These are phyloP conservation scores for Clathrus columnatus DNA, from an alignment of 768 basidiomycete species.

Conservation along the genomic window DNA sequence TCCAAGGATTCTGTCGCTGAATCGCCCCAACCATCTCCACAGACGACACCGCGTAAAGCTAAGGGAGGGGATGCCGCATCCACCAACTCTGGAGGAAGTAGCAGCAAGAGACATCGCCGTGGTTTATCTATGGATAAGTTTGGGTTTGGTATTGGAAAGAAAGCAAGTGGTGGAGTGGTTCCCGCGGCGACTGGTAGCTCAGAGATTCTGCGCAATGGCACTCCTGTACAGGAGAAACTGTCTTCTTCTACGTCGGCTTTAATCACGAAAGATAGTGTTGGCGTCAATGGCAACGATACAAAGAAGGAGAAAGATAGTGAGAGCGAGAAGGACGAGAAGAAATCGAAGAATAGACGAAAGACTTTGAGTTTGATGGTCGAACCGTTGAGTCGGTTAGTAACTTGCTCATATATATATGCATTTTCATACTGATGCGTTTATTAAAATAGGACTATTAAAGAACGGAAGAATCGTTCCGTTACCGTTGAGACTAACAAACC, in stretches of 20 bases:
- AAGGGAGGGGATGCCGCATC: constrained; percentile 13
- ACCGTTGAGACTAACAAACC: constrained; percentile 29
- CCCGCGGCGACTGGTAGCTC: too few relatives aligned
- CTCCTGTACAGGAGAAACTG: too few relatives aligned
- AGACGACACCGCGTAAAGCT: constrained; percentile 17
- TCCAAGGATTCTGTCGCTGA: background rate
- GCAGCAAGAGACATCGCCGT: constrained; percentile 46
- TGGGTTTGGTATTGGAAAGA: constrained; percentile 53
- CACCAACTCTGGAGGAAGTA: constrained; percentile 24
- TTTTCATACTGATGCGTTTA: background rate
- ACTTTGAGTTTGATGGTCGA: constrained; percentile 86
- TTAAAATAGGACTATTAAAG: constrained; percentile 20
- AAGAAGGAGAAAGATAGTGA: constrained; percentile 16
- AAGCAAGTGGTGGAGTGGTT: constrained; percentile 40
- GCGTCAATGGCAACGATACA: constrained; percentile 14
- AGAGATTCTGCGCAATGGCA: background rate
- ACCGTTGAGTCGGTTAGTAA: constrained; percentile 44
- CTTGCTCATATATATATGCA: background rate
- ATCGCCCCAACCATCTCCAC: background rate
- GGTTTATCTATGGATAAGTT: constrained; percentile 75
- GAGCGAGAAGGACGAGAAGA: constrained; percentile 34
- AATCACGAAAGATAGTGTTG: background rate
- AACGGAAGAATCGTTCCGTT: constrained; percentile 27
- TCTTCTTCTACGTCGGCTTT: constrained; percentile 4
- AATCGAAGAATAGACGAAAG: constrained; percentile 52